Evolutionary conservation across 768 basidiomycete species (phyloP).

Genomic region (Sarcomyxa edulis): DNA sequence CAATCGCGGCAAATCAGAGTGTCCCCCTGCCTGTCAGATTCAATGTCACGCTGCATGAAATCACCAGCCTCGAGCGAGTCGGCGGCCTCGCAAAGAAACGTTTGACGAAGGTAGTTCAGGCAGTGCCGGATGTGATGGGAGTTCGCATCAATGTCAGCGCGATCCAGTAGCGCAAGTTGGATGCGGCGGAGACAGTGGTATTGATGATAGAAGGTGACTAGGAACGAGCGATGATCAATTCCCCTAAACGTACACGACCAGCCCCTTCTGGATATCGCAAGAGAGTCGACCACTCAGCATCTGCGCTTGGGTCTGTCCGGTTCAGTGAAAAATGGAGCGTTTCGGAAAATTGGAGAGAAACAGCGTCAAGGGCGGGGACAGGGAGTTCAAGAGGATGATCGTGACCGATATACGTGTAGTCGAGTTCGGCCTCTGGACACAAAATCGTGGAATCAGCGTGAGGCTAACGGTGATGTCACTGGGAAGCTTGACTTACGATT

Average conservation of each 20-base stretch:
- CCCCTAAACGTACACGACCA: slow-evolving; percentile 19
- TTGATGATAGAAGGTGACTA: slow-evolving; percentile 20
- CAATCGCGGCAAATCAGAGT: slow-evolving; percentile 10
- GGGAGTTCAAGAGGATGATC: slow-evolving; percentile 4
- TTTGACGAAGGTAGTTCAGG: slow-evolving; percentile 30
- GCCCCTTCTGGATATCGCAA: slow-evolving; percentile 12
- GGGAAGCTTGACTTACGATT: too few species aligned
- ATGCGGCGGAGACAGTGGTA: slow-evolving; percentile 19
- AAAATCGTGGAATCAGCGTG: too few species aligned
- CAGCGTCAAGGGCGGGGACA: slow-evolving; percentile 4
- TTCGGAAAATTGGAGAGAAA: slow-evolving; percentile 13
- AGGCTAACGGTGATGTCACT: too few species aligned
- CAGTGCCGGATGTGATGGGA: slow-evolving; percentile 27
- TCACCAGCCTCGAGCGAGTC: slow-evolving; percentile 26
- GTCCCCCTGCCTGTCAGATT: slow-evolving; percentile 11
- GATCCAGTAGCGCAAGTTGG: slow-evolving; percentile 12
- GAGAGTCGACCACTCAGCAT: slow-evolving; percentile 8
- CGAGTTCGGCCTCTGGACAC: too few species aligned
- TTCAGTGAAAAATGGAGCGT: slow-evolving; percentile 14
- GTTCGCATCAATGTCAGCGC: slow-evolving; percentile 6
- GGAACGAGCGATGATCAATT: slow-evolving; percentile 13
- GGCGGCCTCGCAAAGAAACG: slow-evolving; percentile 27
- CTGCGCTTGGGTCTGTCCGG: slow-evolving; percentile 7
- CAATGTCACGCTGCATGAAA: slow-evolving; percentile 21
- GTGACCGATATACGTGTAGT: slow-evolving; percentile 4